Conservation (phyloP, 2,329 filamentous ascomycete genomes). For the Stemphylium beticola region DNA sequence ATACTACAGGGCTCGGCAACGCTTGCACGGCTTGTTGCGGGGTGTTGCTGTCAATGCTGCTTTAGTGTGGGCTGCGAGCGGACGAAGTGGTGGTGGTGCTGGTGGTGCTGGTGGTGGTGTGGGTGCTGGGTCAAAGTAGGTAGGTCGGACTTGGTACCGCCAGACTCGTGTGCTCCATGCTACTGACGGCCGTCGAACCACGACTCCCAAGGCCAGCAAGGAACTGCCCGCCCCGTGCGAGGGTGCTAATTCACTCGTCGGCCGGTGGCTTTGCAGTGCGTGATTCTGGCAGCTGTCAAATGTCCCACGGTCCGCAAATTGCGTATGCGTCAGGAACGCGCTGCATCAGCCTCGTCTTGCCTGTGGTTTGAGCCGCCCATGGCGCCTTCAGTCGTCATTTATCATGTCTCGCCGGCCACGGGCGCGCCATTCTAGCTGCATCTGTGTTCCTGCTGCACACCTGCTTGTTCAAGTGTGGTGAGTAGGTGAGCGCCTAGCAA, state of each 20-base stretch:
- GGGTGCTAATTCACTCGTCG: constrained; percentile 26
- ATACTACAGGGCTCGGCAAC: constrained; percentile 50
- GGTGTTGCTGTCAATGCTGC: constrained; percentile 42
- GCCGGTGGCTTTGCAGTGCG: constrained; percentile 34
- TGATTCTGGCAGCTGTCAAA: constrained; percentile 43
- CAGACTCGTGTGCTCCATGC: constrained; percentile 29
- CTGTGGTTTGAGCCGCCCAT: constrained; percentile 45
- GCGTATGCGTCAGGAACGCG: constrained; percentile 53
- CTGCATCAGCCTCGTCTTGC: constrained; percentile 48
- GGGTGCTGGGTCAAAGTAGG: constrained; percentile 11
- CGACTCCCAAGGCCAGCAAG: constrained; percentile 11
- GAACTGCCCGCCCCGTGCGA: constrained; percentile 24
- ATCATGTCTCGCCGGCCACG: constrained; percentile 17
- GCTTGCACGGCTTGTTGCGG: constrained; percentile 48
- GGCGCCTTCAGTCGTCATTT: constrained; percentile 34
- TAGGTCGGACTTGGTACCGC: constrained; percentile 28
- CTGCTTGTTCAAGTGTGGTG: constrained; percentile 45
- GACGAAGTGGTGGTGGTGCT: constrained; percentile 12
- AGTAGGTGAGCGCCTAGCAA: constrained; percentile 37
- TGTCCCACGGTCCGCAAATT: constrained; percentile 47
- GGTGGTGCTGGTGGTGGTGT: constrained; percentile 13
- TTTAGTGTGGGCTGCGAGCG: constrained; percentile 32
- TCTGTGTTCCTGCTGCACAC: constrained; percentile 40
- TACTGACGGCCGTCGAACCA: constrained; percentile 31
- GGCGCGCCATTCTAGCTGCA: constrained; percentile 34